Base-by-base conservation (phyloP, 768 basidiomycete species). In the Psilocybe cyanescens region DNA sequence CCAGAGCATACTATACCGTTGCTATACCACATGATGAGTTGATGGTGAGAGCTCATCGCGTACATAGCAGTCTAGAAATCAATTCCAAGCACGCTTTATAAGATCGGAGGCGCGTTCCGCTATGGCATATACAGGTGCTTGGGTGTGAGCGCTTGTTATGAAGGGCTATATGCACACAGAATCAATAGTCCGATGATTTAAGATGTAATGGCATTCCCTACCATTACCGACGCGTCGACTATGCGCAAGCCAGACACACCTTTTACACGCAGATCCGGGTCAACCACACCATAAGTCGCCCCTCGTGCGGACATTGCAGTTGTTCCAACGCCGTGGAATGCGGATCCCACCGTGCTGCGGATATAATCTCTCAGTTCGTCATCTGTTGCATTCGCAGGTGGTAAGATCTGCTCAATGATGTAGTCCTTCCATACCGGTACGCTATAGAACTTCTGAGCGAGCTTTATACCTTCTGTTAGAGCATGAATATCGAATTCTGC, bases 401-500 rank as follows among this genome's bases (percentile, higher is more conserved):
- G 45, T 8, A 8, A 12, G 4, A 28, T 48, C n/a, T 33, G 56
- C 29, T 46, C 29, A 11, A 57, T 37, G 33, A 48, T 48, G 56
- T 47, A 57, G 7, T 28, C 45, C 45, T 57, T 57, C 56, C 56
- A 57, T 31, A 35, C 31, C 11, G 56, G 31, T 19, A 19, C 30
- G 29, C 17, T n/a, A 31, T 48, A 57, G 31, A 57, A 48, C 2
- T 16, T 11, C 35, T 57, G 46, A 12, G 56, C 29, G 11, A 55
- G 12, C 33, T 57, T 58, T 24, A 61, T 49, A 28, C 45, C 63
- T 50, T 61, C 60, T 24, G 48, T 55, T 49, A 61, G 35, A 8
- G 59, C 41, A 9, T 35, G 37, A 8, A 63, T 44, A 35, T 67
- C 63, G 9, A 53, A 57, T 54, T 16, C 47, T 3, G 41, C 29